Conservation (phyloP, 169 alveolate genomes). For the Plasmodium vivax region DNA sequence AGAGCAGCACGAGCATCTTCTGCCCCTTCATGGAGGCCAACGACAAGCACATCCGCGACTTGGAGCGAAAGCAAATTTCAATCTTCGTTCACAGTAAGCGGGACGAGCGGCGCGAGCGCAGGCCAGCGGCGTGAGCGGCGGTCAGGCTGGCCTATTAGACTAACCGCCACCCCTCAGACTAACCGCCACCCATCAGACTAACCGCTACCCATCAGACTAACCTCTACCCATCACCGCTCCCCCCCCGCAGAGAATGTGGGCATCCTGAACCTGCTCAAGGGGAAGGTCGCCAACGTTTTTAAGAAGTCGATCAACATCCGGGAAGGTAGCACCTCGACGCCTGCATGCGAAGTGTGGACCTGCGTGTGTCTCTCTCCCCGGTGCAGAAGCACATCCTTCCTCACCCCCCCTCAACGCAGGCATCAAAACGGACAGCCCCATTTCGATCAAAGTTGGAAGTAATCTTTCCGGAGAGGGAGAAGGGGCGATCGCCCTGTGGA, state of each 20-base stretch:
- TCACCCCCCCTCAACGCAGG: neutral
- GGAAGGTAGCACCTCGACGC: constrained; percentile 17
- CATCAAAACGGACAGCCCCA: constrained; percentile 36
- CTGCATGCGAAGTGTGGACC: neutral
- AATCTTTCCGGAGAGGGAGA: neutral
- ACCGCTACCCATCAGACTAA: neutral
- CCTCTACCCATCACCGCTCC: too few relatives aligned
- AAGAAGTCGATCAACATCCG: neutral
- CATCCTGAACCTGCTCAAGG: constrained; percentile 8
- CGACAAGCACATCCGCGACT: constrained; percentile 31
- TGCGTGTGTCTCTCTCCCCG: neutral
- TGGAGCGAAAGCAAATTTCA: constrained; percentile 33
- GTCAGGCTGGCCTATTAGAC: too few relatives aligned
- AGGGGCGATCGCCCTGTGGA: neutral
- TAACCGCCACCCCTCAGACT: neutral
- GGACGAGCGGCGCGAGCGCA: too few relatives aligned
- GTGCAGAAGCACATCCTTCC: neutral
- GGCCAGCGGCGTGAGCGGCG: too few relatives aligned
- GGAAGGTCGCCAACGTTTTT: constrained; percentile 26
- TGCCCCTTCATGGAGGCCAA: constrained; percentile 68
- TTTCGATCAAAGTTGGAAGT: constrained; percentile 68
- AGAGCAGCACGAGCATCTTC: constrained; percentile 19
- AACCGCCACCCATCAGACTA: too few relatives aligned
- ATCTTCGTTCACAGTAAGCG: constrained; percentile 24
- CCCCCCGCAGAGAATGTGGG: constrained; percentile 38